These are phyloP conservation scores for Trametes sp. DNA, from an alignment of 1,284 basidiomycete species.

Conservation along the genomic window DNA sequence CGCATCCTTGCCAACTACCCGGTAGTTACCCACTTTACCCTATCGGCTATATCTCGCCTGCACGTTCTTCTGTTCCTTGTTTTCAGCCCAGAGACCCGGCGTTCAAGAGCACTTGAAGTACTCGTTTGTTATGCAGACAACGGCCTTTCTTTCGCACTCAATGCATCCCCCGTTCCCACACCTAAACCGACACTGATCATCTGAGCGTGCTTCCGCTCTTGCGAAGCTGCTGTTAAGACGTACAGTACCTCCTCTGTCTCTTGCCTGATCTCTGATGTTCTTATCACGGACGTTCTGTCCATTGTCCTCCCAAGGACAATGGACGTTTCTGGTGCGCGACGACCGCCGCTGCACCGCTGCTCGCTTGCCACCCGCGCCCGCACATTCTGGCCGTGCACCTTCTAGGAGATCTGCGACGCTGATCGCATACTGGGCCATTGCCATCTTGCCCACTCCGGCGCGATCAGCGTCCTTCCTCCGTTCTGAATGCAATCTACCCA, in stretches of 20 bases:
- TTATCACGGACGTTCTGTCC: neutral
- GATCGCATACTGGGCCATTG: slow-evolving; percentile 9
- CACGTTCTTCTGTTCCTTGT: neutral
- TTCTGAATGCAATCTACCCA: slow-evolving; percentile 20
- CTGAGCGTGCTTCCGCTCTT: slow-evolving; percentile 15
- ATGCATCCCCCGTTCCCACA: slow-evolving; percentile 10
- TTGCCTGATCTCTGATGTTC: slow-evolving; percentile 8
- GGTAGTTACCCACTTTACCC: neutral
- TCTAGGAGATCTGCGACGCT: slow-evolving; percentile 16
- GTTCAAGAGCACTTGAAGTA: neutral
- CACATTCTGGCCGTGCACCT: neutral
- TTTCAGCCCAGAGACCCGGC: neutral
- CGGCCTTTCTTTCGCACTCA: neutral
- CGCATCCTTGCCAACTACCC: slow-evolving; percentile 1
- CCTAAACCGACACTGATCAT: slow-evolving; percentile 10
- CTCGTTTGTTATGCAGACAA: slow-evolving; percentile 7
- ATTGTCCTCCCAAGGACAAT: slow-evolving; percentile 18
- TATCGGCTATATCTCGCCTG: slow-evolving; percentile 4
- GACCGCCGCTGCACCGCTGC: slow-evolving; percentile 1
- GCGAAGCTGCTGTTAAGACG: slow-evolving; percentile 2
- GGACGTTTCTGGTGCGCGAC: slow-evolving; percentile 14
- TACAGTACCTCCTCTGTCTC: slow-evolving; percentile 2
- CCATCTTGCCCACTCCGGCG: slow-evolving; percentile 14
- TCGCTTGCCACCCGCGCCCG: neutral
- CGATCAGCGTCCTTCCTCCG: slow-evolving; percentile 20